A percentile compares a stretch with the other conserved stretches of the same genome.
phyloP scores from a whole-genome alignment of 1,284 basidiomycete genomes.

The Sphaerobolus stellatus region DNA sequence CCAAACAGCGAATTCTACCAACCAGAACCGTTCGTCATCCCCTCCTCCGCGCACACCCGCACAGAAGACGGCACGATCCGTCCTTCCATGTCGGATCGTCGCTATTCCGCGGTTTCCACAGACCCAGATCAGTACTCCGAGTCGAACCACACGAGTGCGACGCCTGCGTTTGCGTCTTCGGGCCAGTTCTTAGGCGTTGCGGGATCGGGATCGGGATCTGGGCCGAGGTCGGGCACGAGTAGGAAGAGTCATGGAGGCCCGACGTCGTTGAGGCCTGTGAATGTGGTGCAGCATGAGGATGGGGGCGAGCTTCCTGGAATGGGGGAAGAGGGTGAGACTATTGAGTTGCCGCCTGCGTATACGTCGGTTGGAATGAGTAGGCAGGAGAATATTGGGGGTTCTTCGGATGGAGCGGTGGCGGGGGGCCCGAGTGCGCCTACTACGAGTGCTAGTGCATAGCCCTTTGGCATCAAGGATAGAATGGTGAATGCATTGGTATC shows the following conservation, averaged over 20 bases:
- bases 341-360: slow-evolving; percentile 81
- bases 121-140: background rate
- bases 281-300: slow-evolving; percentile 80
- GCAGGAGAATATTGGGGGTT: too few relatives aligned
- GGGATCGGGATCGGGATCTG: slow-evolving; percentile 21
- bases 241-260: slow-evolving; percentile 41
- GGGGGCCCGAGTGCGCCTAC: too few relatives aligned
- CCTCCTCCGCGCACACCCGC: slow-evolving; percentile 46
- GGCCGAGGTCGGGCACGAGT: slow-evolving; percentile 18
- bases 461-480: too few relatives aligned
- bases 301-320: slow-evolving; percentile 54
- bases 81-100: slow-evolving; percentile 20
- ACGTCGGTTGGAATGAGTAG: too few relatives aligned
- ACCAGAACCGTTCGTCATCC: slow-evolving; percentile 71
- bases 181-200: slow-evolving; percentile 19
- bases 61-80: too few relatives aligned
- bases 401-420: too few relatives aligned
- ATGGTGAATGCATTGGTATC: too few relatives aligned
- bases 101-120: background rate
- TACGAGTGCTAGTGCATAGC: too few relatives aligned
- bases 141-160: slow-evolving; percentile 2
- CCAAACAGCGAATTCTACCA: slow-evolving; percentile 47
- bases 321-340: slow-evolving; percentile 57
- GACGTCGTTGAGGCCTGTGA: slow-evolving; percentile 60
- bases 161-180: slow-evolving; percentile 20